These are phyloP conservation scores for Oryza rufipogon DNA, from an alignment of 176 grass and related monocot genomes.

Conservation along the genomic window DNA sequence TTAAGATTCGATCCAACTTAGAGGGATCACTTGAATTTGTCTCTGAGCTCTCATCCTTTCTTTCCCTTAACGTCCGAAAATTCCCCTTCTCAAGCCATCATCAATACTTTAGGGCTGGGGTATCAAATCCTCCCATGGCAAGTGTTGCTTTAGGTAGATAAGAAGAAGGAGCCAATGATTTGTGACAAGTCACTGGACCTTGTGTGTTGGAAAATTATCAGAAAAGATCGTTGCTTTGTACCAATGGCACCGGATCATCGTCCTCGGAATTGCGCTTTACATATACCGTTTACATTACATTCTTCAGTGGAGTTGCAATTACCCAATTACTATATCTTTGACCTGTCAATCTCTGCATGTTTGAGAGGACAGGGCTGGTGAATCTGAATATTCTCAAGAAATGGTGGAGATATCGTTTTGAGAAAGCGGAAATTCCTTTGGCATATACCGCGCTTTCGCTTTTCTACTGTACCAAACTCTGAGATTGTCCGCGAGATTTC, in stretches of 20 bases:
- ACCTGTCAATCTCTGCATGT: conserved; percentile 38
- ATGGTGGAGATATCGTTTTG: conserved; percentile 43
- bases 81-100: conserved; percentile 34
- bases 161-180: conserved; percentile 58
- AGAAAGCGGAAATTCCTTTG: conserved; percentile 35
- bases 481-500: conserved; percentile 17
- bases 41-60: conserved; percentile 58
- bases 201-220: conserved; percentile 5
- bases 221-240: conserved; percentile 34
- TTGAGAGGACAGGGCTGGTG: conserved; percentile 25
- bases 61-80: conserved; percentile 50
- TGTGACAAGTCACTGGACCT: conserved; percentile 55
- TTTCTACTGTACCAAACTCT: conserved; percentile 40
- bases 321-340: conserved; percentile 36
- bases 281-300: conserved; percentile 32
- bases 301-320: conserved; percentile 32
- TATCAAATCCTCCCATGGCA: conserved; percentile 38
- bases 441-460: conserved; percentile 38
- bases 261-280: conserved; percentile 16
- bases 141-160: conserved; percentile 44
- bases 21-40: conserved; percentile 47
- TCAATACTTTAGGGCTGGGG: conserved; percentile 14
- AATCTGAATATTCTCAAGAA: conserved; percentile 49
- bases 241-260: conserved; percentile 30
- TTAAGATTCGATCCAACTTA: conserved; percentile 36